Base-by-base conservation (phyloP, 192 early-diverging fungal genomes). In the Backusella tarrabulga region DNA sequence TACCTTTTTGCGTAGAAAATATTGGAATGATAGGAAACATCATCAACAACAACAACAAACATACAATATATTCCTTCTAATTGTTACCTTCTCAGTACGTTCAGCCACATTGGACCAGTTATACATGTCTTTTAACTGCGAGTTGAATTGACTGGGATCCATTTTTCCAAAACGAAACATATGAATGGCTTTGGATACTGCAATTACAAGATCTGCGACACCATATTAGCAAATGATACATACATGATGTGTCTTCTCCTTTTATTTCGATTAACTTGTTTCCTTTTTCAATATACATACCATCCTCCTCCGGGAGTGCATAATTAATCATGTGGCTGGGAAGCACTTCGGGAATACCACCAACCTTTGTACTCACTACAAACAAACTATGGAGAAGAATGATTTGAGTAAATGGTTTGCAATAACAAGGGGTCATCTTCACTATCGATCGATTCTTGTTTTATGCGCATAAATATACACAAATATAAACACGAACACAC, bases 31-130 rank as follows among this genome's bases (percentile, higher is more conserved):
- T 11, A 35, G 15, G 72, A 67, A 23, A 41, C 32, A 32, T 32
- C 26, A 29, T 29, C 32, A 32, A 0, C 32, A 32, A 32, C n/a
- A 34, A 40, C 34, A 60, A 54, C 19, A 71, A 72, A 60, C 26
- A 41, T 35, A 63, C 4, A 26, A n/a, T 19, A 44, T 19, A 19
- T 12, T 9, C 8, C 9, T n/a, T 34, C 17, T 66, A n/a, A 60
- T 12, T n/a, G 34, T 12, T 34, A 88, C 90, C 83, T 86, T 89
- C 78, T 94, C 96, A 1, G 97, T 99, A 56, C 98, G 83, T 79
- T 95, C 91, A 9, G 98, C 97, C 29, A 99, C 96, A 82, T 99
- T 93, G 29, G 89, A 87, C 98, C 98, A 99, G 80, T 93, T 95
- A 83, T 99, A 99, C 95, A 98, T 98, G 63, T 90, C 89, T 74